Percentiles rank a stretch among this genome's conserved stretches.
Evolutionary conservation across 176 grass and related monocot species (phyloP).

Genomic region (Miscanthus lutarioriparius): DNA sequence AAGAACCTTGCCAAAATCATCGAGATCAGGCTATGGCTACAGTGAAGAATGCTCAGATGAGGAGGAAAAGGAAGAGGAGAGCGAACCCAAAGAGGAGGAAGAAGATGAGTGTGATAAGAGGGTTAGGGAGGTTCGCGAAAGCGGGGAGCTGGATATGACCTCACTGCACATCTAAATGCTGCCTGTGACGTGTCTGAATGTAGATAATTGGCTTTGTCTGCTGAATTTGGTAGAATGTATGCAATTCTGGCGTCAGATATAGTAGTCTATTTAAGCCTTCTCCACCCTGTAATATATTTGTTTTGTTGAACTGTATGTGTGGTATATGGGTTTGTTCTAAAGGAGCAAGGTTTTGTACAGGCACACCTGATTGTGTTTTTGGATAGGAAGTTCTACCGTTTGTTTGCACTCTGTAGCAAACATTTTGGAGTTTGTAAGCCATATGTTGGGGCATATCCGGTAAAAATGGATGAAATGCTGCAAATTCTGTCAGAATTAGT

Average conservation of each 20-base stretch:
- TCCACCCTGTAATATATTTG: constrained; percentile 23
- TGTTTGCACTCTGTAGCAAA: constrained; percentile 6
- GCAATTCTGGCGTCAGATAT: constrained; percentile 23
- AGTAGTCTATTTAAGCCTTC: neutral
- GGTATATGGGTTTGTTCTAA: constrained; percentile 6
- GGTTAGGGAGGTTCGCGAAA: constrained; percentile 50
- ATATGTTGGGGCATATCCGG: neutral
- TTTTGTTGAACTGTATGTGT: constrained; percentile 26
- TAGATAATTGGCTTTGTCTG: constrained; percentile 38
- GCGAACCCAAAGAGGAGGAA: constrained; percentile 18
- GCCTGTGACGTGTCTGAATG: neutral
- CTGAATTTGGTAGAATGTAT: constrained; percentile 32
- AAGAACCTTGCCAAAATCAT: constrained; percentile 29
- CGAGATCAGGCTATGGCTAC: constrained; percentile 24
- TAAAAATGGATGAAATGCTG: neutral
- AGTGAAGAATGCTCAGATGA: constrained; percentile 35
- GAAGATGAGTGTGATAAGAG: constrained; percentile 61
- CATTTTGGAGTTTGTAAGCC: neutral
- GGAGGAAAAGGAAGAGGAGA: constrained; percentile 37
- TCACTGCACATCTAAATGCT: constrained; percentile 34
- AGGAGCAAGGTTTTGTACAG: constrained; percentile 30
- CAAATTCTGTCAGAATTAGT: neutral
- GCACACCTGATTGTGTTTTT: constrained; percentile 27
- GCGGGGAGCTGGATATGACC: constrained; percentile 41
- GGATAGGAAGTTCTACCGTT: neutral